Conservation (phyloP, 345 rosid species). For the Citrus reticulata region DNA sequence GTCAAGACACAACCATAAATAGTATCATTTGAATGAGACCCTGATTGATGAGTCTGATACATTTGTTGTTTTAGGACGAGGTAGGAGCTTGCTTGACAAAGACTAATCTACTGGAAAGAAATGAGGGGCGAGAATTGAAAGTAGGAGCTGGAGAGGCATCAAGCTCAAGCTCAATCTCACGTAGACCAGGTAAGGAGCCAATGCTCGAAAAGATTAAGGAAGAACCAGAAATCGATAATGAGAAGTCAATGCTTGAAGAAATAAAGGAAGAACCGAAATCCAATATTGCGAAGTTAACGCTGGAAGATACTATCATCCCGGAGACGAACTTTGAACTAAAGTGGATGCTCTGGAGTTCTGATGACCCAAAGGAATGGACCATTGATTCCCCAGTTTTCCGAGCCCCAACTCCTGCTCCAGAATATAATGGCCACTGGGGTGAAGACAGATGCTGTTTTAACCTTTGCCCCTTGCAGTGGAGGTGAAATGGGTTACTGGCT, state of each 20-base stretch:
- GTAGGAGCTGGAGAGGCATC: not conserved
- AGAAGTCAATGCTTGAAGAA: not conserved
- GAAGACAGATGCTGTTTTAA: not conserved
- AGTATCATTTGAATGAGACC: not conserved
- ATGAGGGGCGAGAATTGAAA: not conserved
- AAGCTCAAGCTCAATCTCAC: not conserved
- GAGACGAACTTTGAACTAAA: not conserved
- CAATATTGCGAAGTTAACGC: not conserved
- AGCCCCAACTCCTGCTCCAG: not conserved
- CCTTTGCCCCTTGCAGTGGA: not conserved
- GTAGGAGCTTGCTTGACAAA: not conserved
- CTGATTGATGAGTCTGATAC: not conserved
- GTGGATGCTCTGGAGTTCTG: not conserved
- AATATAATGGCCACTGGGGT: not conserved
- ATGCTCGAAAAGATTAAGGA: not conserved
- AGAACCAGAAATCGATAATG: not conserved
- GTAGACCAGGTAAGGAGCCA: not conserved
- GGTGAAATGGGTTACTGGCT: not conserved
- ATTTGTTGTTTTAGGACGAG: not conserved
- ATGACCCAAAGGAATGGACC: not conserved
- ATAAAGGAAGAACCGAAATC: not conserved
- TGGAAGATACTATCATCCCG: not conserved
- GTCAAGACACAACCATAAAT: not conserved
- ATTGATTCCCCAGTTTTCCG: not conserved
- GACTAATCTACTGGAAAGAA: not conserved